phyloP scores from a whole-genome alignment of 306 rosid species.

The Cicer yamashitae region DNA sequence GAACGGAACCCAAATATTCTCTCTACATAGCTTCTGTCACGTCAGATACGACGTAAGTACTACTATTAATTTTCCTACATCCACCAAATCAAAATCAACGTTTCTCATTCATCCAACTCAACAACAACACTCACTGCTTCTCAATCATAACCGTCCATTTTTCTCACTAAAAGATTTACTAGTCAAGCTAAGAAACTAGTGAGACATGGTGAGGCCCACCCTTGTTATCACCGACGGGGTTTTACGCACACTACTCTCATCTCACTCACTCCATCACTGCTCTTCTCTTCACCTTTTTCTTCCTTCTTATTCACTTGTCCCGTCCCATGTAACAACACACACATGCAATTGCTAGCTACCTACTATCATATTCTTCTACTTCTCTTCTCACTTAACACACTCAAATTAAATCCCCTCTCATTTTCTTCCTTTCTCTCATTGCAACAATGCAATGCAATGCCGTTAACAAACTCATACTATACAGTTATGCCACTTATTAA shows the following conservation, averaged over 20 bases:
- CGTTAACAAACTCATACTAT: neutral
- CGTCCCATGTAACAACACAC: slow-evolving; percentile 38
- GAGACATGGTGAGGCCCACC: slow-evolving; percentile 55
- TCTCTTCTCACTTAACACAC: slow-evolving; percentile 23
- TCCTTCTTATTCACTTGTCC: slow-evolving; percentile 72
- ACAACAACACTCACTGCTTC: neutral
- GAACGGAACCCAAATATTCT: slow-evolving; percentile 88
- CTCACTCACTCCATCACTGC: slow-evolving; percentile 8
- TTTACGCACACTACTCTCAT: slow-evolving; percentile 23
- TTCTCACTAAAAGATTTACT: slow-evolving; percentile 29
- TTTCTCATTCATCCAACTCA: slow-evolving; percentile 13
- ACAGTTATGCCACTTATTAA: neutral
- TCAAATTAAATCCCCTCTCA: neutral
- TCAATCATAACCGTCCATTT: slow-evolving; percentile 49
- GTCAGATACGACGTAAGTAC: slow-evolving; percentile 52
- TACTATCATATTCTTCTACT: neutral
- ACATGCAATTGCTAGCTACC: neutral
- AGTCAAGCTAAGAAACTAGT: slow-evolving; percentile 53
- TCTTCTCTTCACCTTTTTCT: slow-evolving; percentile 43
- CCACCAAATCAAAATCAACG: slow-evolving; percentile 48
- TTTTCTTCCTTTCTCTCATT: neutral
- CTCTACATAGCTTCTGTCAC: slow-evolving; percentile 54
- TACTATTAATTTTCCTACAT: neutral
- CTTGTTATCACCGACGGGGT: slow-evolving; percentile 63
- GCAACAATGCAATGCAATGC: neutral